Evolutionary conservation across 306 rosid species (phyloP), one percentile per base, ranked within the genome.

Genomic region (Sindora glabra): DNA sequence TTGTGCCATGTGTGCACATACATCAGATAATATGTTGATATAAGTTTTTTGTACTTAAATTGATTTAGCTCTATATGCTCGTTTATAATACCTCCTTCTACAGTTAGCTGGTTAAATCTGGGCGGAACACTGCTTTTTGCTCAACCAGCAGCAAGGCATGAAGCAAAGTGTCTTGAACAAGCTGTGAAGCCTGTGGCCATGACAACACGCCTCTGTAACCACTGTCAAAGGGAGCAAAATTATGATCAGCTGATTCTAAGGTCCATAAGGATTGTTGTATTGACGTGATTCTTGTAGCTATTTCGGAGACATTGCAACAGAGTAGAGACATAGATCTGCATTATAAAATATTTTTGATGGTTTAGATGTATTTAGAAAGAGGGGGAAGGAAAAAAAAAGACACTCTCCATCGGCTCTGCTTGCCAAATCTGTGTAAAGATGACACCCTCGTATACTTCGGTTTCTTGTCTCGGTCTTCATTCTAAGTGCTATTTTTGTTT

Each of bases 161-260:
- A 23, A 44, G 37, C 34, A 22, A 58, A 23, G 38, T 29, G 58
- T 30, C 41, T 34, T 55, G 56, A 44, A 19, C 38, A 44, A 3
- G 46, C 62, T 63, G 59, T 42, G 49, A 46, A 64, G 68, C 76
- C 52, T 62, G 71, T 62, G 41, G 51, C 56, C 64, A 59, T 59
- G 61, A 34, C 68, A 25, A 10, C 56, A 37, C 46, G 48, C 58
- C 40, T 39, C 49, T 56, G 63, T 73, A 74, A 48, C 65, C 71
- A 64, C 61, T 23, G 39, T 60, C 62, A 29, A 48, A 27, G 36
- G 61, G 55, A 34, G 39, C 6, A 59, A 49, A 33, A 36, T 40
- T 19, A 32, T 64, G 54, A 59, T 71, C 67, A 61, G 68, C 44
- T 42, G 44, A 50, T 62, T 68, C 44, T 32, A 14, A 54, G 30